Evolutionary conservation across 192 early-diverging fungal species (phyloP).

Genomic region (Linnemannia exigua): DNA sequence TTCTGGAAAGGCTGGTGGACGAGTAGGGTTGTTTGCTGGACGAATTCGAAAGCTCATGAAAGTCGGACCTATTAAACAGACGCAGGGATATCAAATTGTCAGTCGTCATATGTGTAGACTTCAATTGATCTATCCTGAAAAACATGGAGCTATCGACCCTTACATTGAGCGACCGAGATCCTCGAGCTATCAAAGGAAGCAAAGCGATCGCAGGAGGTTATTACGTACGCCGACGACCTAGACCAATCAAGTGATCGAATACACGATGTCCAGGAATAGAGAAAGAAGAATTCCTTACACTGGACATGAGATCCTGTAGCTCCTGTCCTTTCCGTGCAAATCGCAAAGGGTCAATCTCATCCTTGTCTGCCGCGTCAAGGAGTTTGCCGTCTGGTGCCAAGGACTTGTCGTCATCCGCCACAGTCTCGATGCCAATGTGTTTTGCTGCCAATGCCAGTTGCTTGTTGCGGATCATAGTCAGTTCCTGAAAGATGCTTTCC

Average conservation of each 20-base stretch:
- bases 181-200: slow-evolving; percentile 25
- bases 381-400: slow-evolving; percentile 48
- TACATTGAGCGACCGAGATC: slow-evolving; percentile 54
- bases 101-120: not conserved
- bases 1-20: slow-evolving; percentile 15
- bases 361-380: slow-evolving; percentile 54
- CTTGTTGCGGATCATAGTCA: slow-evolving; percentile 51
- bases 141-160: not conserved
- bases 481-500: slow-evolving; percentile 54
- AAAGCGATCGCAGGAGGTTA: not conserved
- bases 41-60: slow-evolving; percentile 53
- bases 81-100: not conserved
- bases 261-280: not conserved
- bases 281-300: slow-evolving; percentile 12
- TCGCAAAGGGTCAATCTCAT: slow-evolving; percentile 44
- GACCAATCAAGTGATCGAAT: not conserved
- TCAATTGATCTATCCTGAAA: not conserved
- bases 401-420: slow-evolving; percentile 50
- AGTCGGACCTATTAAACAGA: slow-evolving; percentile 39
- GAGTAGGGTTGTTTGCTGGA: slow-evolving; percentile 29
- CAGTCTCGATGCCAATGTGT: slow-evolving; percentile 49
- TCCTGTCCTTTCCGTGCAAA: slow-evolving; percentile 51
- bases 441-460: slow-evolving; percentile 47
- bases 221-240: not conserved
- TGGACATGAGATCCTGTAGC: slow-evolving; percentile 52